A percentile compares a stretch with the other conserved stretches of the same genome.
Conservation (phyloP, 306 rosid species). For the Dicorynia guianensis region DNA sequence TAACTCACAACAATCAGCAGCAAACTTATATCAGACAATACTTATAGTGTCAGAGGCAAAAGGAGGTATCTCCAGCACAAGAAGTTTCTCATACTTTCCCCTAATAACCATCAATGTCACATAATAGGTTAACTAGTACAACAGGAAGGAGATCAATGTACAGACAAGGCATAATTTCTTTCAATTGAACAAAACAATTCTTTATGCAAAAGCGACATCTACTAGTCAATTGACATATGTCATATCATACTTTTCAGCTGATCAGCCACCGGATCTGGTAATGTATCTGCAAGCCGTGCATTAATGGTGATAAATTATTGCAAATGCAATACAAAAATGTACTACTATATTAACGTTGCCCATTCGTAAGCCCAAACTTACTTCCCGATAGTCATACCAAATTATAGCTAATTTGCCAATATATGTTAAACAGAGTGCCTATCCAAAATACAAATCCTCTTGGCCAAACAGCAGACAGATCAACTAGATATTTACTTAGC, state of each 20-base stretch:
- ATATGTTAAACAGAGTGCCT: conserved; percentile 42
- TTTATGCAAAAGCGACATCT: conserved; percentile 34
- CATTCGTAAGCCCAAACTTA: conserved; percentile 34
- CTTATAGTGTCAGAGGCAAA: conserved; percentile 35
- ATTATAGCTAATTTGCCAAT: conserved; percentile 19
- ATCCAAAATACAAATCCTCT: conserved; percentile 28
- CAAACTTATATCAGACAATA: conserved; percentile 16
- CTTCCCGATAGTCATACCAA: conserved; percentile 41
- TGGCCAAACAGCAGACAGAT: conserved; percentile 35
- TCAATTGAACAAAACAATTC: conserved; percentile 24
- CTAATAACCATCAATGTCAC: conserved; percentile 31
- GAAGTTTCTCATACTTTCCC: conserved; percentile 28
- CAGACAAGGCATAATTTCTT: conserved; percentile 26
- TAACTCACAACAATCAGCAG: conserved; percentile 26
- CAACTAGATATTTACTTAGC: conserved; percentile 35
- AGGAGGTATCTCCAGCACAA: conserved; percentile 28
- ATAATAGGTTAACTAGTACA: conserved; percentile 29
- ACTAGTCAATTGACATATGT: conserved; percentile 19
- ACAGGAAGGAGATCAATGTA: conserved; percentile 35
- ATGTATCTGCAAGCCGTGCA: conserved; percentile 30
- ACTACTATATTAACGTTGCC: conserved; percentile 27
- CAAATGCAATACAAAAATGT: conserved; percentile 28
- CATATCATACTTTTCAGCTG: conserved; percentile 38
- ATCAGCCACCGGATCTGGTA: conserved; percentile 44
- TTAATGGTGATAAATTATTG: background rate